Conservation (phyloP, 306 rosid species). For the Prunus padus region DNA sequence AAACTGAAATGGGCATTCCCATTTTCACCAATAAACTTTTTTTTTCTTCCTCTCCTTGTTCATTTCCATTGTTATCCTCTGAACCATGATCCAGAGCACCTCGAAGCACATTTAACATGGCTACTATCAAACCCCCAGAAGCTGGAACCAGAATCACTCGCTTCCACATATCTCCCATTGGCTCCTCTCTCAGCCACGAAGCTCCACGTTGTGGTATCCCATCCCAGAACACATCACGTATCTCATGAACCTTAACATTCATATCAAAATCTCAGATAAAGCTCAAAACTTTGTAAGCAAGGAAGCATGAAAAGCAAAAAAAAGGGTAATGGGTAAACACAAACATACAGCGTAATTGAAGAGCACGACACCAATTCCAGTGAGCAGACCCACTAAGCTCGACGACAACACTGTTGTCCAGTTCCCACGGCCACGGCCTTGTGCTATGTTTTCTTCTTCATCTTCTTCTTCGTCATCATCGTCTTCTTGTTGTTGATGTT, state of each 20-base stretch:
- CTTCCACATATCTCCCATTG: slow-evolving; percentile 53
- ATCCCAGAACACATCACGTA: slow-evolving; percentile 75
- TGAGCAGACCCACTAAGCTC: slow-evolving; percentile 85
- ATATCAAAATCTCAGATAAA: not conserved
- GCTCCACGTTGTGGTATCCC: slow-evolving; percentile 81
- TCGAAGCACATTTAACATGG: slow-evolving; percentile 50
- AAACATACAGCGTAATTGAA: slow-evolving; percentile 59
- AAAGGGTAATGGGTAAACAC: not conserved
- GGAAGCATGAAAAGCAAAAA: not conserved
- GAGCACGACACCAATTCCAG: slow-evolving; percentile 73
- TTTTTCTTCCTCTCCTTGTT: slow-evolving; percentile 13
- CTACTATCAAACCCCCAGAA: slow-evolving; percentile 64
- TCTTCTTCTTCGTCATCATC: slow-evolving; percentile 7
- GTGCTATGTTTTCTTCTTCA: slow-evolving; percentile 27
- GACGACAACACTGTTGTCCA: slow-evolving; percentile 62
- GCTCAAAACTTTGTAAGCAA: not conserved
- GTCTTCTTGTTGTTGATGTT: not conserved
- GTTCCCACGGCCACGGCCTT: slow-evolving; percentile 29
- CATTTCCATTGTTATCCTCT: slow-evolving; percentile 15
- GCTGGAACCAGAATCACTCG: slow-evolving; percentile 76
- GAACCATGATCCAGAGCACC: slow-evolving; percentile 25
- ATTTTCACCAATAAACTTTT: slow-evolving; percentile 12
- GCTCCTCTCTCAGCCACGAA: slow-evolving; percentile 79
- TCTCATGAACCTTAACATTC: slow-evolving; percentile 62
- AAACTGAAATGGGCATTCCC: slow-evolving; percentile 27